phyloP scores from a whole-genome alignment of 2,329 filamentous ascomycete species.

The Hymenoscyphus scutula region DNA sequence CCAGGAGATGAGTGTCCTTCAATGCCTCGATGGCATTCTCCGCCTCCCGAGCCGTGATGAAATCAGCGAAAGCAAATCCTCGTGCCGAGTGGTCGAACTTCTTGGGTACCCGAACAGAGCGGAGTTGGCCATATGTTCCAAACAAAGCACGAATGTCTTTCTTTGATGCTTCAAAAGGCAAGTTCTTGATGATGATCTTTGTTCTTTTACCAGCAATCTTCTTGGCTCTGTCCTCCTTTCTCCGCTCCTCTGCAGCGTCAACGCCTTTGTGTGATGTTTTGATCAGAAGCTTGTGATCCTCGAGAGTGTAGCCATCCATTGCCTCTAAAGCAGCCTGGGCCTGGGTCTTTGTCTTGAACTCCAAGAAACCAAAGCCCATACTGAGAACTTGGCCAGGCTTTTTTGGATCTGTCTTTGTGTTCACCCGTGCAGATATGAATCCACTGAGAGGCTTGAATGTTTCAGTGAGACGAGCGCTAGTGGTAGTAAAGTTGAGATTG shows the following conservation, averaged over 20 bases:
- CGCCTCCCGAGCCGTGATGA: constrained; percentile 86
- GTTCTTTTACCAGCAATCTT: constrained; percentile 74
- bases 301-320: constrained; percentile 89
- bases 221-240: constrained; percentile 78
- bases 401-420: constrained; percentile 92
- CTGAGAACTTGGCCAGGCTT: constrained; percentile 82
- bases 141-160: constrained; percentile 87
- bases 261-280: constrained; percentile 82
- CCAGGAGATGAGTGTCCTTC: constrained; percentile 88
- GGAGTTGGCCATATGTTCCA: constrained; percentile 85
- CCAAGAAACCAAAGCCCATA: constrained; percentile 96
- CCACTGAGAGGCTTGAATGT: constrained; percentile 80
- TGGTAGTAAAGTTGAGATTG: constrained; percentile 91
- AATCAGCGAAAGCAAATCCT: constrained; percentile 96
- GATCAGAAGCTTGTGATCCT: constrained; percentile 80
- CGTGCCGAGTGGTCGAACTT: constrained; percentile 87
- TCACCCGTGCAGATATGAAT: constrained; percentile 85
- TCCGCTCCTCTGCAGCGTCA: constrained; percentile 84
- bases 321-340: constrained; percentile 75
- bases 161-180: constrained; percentile 93
- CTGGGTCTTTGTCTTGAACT: constrained; percentile 75
- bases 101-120: constrained; percentile 89
- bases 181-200: constrained; percentile 97
- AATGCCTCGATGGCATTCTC: constrained; percentile 87
- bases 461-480: constrained; percentile 70